Evolutionary conservation across 1,284 basidiomycete species (phyloP).

Genomic region (Papiliotrema fonsecae): DNA sequence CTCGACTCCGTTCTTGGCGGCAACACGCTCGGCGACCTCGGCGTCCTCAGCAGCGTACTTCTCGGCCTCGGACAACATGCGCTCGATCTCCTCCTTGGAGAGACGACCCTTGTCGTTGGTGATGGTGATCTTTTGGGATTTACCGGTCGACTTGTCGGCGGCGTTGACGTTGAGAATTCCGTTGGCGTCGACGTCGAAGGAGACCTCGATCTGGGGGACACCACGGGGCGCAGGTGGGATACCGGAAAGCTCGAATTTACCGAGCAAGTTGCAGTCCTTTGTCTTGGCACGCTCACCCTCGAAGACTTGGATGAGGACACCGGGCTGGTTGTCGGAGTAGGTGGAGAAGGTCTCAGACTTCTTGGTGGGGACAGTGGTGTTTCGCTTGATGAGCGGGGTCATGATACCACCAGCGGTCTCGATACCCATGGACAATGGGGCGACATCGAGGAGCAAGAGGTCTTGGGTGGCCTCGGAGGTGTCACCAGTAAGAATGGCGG

Average conservation of each 20-base stretch:
- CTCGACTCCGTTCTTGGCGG: constrained; percentile 82
- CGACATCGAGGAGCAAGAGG: constrained; percentile 92
- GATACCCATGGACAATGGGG: constrained; percentile 92
- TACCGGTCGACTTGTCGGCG: constrained; percentile 95
- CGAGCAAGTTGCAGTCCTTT: constrained; percentile 99
- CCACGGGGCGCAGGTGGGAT: constrained; percentile 98
- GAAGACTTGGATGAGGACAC: constrained; percentile 97
- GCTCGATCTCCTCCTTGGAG: constrained; percentile 97
- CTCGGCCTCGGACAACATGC: constrained; percentile 91
- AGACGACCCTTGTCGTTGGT: constrained; percentile 98
- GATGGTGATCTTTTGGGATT: constrained; percentile 78
- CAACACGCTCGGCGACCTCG: constrained; percentile 62
- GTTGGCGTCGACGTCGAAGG: constrained; percentile 98
- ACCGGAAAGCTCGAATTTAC: constrained; percentile 97
- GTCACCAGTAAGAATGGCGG: constrained; percentile 95
- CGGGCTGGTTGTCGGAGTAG: constrained; percentile 98
- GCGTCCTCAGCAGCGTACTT: constrained; percentile 53
- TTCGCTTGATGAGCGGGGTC: constrained; percentile 84
- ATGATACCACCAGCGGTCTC: constrained; percentile 99
- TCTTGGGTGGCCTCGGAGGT: constrained; percentile 98
- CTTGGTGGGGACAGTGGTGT: constrained; percentile 98
- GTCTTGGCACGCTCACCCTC: constrained; percentile 99
- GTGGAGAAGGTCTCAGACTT: constrained; percentile 99
- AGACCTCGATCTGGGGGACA: constrained; percentile 97
- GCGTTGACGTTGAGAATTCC: constrained; percentile 92